Conservation (phyloP, 1,139 yeast species). For the Pichia sp. region DNA sequence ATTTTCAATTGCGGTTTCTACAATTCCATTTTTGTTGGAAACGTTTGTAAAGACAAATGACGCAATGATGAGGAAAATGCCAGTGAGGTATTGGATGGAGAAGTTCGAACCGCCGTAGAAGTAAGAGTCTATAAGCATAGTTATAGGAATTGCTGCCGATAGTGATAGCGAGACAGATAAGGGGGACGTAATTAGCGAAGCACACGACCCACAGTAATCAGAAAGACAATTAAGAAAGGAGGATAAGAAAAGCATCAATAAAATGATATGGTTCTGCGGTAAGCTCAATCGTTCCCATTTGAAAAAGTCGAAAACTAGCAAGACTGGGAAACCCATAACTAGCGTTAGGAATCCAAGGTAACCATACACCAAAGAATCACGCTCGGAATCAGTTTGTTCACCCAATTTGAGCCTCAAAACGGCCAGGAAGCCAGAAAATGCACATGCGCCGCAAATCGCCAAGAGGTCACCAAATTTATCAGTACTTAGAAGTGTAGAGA, state of each 20-base stretch:
- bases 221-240: conserved; percentile 47
- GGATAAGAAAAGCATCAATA: conserved; percentile 39
- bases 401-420: conserved; percentile 44
- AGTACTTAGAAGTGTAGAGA: conserved; percentile 4
- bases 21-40: conserved; percentile 42
- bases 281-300: conserved; percentile 40
- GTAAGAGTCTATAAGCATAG: conserved; percentile 39
- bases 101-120: conserved; percentile 39
- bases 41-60: conserved; percentile 47
- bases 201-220: conserved; percentile 46
- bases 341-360: conserved; percentile 43
- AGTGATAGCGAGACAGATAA: conserved; percentile 49
- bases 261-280: conserved; percentile 39
- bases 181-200: conserved; percentile 52
- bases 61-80: conserved; percentile 43
- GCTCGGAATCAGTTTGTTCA: conserved; percentile 39
- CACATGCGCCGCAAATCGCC: conserved; percentile 44
- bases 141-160: conserved; percentile 50
- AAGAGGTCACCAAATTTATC: conserved; percentile 45
- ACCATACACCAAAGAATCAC: conserved; percentile 47
- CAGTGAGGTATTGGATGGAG: conserved; percentile 38
- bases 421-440: conserved; percentile 45
- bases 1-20: conserved; percentile 46
- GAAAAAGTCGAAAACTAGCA: conserved; percentile 34
- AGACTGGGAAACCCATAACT: conserved; percentile 37